Evolutionary conservation across 345 rosid genomes (phyloP).

Genomic region (Eucalyptus camaldulensis): DNA sequence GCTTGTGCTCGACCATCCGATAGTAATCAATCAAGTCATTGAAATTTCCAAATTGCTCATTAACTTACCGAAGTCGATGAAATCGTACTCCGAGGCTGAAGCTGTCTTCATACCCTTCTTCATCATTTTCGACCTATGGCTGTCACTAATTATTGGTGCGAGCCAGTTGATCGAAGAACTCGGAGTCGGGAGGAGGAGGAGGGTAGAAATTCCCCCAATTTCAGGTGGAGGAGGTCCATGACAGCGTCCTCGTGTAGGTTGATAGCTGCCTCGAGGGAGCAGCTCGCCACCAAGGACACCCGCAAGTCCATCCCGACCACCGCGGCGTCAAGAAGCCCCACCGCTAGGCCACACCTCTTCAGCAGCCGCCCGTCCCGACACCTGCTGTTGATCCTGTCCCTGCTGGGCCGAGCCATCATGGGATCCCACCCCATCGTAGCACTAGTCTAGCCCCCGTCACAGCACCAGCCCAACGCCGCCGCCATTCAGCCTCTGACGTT

Average conservation of each 20-base stretch:
- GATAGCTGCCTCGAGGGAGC: no score
- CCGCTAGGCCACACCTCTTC: no score
- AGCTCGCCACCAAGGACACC: no score
- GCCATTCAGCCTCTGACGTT: fast-evolving
- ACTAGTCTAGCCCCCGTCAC: not conserved
- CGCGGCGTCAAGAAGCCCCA: no score
- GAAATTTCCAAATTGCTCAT: not conserved
- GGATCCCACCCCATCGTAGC: fast-evolving
- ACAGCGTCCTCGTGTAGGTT: conserved; percentile 34
- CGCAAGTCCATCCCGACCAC: fast-evolving
- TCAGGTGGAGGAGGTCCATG: conserved; percentile 83
- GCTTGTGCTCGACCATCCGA: not conserved
- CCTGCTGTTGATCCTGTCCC: fast-evolving
- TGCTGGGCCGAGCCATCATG: fast-evolving
- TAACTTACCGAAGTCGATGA: not conserved
- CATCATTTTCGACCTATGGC: not conserved
- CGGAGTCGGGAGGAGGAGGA: conserved; percentile 78
- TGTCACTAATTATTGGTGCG: conserved; percentile 4
- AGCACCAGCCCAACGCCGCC: fast-evolving
- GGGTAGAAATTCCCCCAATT: conserved; percentile 94
- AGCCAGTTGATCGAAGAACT: conserved; percentile 39
- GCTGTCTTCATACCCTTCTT: no score
- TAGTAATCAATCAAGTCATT: not conserved
- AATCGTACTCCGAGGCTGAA: no score
- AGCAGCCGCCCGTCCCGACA: fast-evolving